These are phyloP conservation scores for Heliosperma pusillum DNA, from an alignment of 148 eudicot species.

Conservation along the genomic window DNA sequence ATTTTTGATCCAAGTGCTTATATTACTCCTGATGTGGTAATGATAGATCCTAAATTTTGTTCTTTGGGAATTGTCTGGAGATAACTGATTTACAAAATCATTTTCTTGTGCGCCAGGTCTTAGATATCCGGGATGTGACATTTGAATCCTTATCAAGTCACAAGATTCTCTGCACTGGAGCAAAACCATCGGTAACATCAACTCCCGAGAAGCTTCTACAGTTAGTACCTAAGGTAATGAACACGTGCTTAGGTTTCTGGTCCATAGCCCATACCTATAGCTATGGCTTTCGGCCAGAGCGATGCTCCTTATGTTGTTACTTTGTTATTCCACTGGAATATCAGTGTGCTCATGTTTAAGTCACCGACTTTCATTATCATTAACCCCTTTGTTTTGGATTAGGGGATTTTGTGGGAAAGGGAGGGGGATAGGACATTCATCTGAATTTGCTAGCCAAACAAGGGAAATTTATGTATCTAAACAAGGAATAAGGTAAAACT, in stretches of 20 bases:
- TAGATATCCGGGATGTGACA: conserved; percentile 72
- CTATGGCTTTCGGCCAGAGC: background rate
- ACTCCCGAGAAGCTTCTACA: conserved; percentile 72
- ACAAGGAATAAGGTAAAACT: too few species aligned
- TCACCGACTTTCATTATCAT: background rate
- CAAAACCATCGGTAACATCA: conserved; percentile 62
- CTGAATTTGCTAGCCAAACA: too few species aligned
- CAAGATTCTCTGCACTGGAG: conserved; percentile 78
- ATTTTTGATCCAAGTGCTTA: conserved; percentile 87
- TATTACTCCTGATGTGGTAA: conserved; percentile 94
- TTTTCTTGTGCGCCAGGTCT: conserved; percentile 41
- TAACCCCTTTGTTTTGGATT: too few species aligned
- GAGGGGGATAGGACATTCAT: too few species aligned
- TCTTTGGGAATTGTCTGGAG: background rate
- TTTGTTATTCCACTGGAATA: background rate
- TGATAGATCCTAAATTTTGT: conserved; percentile 20
- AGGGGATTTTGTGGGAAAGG: too few species aligned
- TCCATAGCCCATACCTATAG: background rate
- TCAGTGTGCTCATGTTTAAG: background rate
- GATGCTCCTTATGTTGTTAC: too few species aligned
- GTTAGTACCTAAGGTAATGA: conserved; percentile 70
- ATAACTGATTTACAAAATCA: background rate
- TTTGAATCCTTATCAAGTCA: conserved; percentile 55
- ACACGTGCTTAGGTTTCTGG: conserved; percentile 1
- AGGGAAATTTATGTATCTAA: too few species aligned